Conservation (phyloP, 768 basidiomycete species). For the Termitomyces heimii region DNA sequence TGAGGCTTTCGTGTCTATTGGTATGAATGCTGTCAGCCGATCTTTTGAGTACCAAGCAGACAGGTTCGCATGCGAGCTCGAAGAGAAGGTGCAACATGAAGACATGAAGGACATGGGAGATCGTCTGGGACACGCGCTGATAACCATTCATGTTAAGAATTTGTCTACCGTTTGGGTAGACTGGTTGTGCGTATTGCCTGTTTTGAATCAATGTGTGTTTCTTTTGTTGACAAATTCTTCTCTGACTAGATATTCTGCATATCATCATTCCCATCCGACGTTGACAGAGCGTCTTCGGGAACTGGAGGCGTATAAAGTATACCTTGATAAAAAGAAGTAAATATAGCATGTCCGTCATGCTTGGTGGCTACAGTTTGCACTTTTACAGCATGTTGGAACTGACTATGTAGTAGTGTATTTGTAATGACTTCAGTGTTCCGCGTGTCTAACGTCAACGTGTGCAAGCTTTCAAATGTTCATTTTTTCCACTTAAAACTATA, state of each 20-base stretch:
- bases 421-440: background rate
- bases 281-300: slow-evolving; percentile 84
- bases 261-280: slow-evolving; percentile 95
- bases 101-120: slow-evolving; percentile 84
- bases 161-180: slow-evolving; percentile 92
- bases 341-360: background rate
- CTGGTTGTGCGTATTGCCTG: slow-evolving; percentile 58
- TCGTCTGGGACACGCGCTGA: slow-evolving; percentile 74
- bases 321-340: slow-evolving; percentile 32
- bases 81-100: slow-evolving; percentile 40
- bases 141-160: slow-evolving; percentile 88
- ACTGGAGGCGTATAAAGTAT: slow-evolving; percentile 60
- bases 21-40: slow-evolving; percentile 78
- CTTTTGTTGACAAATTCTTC: slow-evolving; percentile 3
- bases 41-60: slow-evolving; percentile 94
- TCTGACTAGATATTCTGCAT: slow-evolving; percentile 73
- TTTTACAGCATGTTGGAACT: background rate
- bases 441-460: too few relatives aligned
- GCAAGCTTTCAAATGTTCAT: too few relatives aligned
- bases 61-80: slow-evolving; percentile 73
- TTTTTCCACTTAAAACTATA: too few relatives aligned
- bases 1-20: slow-evolving; percentile 65
- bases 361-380: background rate
- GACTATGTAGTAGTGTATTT: background rate
- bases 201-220: background rate